Base-by-base conservation (phyloP, 371 early-diverging fungal species). In the Zopfochytrium polystomum region DNA sequence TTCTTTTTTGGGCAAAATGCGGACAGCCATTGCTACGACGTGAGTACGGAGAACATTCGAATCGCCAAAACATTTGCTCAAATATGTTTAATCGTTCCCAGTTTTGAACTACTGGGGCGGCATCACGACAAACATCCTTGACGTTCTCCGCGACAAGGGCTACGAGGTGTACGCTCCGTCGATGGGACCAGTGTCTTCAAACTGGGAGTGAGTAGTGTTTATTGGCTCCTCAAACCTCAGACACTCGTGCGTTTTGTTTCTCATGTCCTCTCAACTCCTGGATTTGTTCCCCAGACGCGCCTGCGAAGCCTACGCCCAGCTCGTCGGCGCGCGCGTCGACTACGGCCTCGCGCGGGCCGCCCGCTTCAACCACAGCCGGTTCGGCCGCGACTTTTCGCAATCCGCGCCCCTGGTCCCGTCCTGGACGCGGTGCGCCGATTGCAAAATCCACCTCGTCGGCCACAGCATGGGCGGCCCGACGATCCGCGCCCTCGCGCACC, bases 381-480 rank as follows among this genome's bases (percentile, higher is more conserved):
- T 51, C 44, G 66, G 66, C 9, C 9, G 44, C 15, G 61, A 66
- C 57, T 52, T 31, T 45, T 55, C 61, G 1, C 60, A 54, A 11
- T 6, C n/a, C 7, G 38, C 33, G 15, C 56, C 60, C 1, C 45
- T 57, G 0, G 49, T 56, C 29, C 58, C 54, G 6, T 52, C n/a
- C 7, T 44, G 9, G 15, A 30, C 44, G 2, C 20, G 5, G 6
- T 23, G 15, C 13, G 26, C 44, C 22, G 34, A 9, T n/a, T 11
- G 26, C 58, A 60, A 61, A 32, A 57, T 66, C 27, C 45, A 66
- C 45, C 52, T 66, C 5, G 57, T 66, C 52, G 66, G 66, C 29
- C 66, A 66, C 45, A 27, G 29, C 7, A 54, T 56, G 58, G 66
- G 66, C 31, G 66, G 66, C 9, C 66, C 66, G 0, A 66, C 66